Conservation (phyloP, 179 eudicot genomes). For the Silene coronaria region DNA sequence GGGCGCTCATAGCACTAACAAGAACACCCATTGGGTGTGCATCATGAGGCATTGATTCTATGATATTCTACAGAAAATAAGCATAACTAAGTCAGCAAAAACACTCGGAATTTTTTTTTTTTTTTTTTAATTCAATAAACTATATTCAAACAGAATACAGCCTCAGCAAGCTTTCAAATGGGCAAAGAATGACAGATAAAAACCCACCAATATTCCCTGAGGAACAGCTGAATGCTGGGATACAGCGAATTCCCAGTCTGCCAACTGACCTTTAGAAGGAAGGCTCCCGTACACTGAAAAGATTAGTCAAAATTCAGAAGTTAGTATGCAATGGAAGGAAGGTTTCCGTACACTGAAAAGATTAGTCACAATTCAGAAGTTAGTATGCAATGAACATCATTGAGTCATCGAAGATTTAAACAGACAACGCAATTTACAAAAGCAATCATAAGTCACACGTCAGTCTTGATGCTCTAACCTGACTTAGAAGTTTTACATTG, state of each 20-base stretch:
- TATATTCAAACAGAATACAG: neutral
- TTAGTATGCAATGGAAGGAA: slow-evolving; percentile 51
- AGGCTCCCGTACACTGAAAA: slow-evolving; percentile 85
- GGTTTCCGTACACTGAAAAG: slow-evolving; percentile 80
- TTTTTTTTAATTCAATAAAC: neutral
- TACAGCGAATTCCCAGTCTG: slow-evolving; percentile 92
- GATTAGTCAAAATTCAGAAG: slow-evolving; percentile 8
- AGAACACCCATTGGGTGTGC: slow-evolving; percentile 99
- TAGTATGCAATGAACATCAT: neutral
- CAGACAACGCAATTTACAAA: too few relatives aligned
- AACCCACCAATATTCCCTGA: slow-evolving; percentile 78
- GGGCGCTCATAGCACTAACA: slow-evolving; percentile 93
- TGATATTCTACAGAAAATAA: slow-evolving; percentile 66
- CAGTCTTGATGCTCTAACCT: too few relatives aligned
- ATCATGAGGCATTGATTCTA: slow-evolving; percentile 97
- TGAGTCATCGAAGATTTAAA: too few relatives aligned
- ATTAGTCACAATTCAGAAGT: slow-evolving; percentile 5
- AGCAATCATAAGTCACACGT: too few relatives aligned
- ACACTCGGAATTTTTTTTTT: neutral
- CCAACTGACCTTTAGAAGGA: slow-evolving; percentile 76
- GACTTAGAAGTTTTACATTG: too few relatives aligned
- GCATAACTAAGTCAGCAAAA: neutral
- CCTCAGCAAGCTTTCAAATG: slow-evolving; percentile 5
- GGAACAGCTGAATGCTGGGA: slow-evolving; percentile 97
- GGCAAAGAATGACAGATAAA: neutral